Percentiles rank a stretch among this genome's conserved stretches.
These are phyloP conservation scores for Conoideocrella luteorostrata DNA, from an alignment of 2,329 filamentous ascomycete genomes.

Conservation along the genomic window DNA sequence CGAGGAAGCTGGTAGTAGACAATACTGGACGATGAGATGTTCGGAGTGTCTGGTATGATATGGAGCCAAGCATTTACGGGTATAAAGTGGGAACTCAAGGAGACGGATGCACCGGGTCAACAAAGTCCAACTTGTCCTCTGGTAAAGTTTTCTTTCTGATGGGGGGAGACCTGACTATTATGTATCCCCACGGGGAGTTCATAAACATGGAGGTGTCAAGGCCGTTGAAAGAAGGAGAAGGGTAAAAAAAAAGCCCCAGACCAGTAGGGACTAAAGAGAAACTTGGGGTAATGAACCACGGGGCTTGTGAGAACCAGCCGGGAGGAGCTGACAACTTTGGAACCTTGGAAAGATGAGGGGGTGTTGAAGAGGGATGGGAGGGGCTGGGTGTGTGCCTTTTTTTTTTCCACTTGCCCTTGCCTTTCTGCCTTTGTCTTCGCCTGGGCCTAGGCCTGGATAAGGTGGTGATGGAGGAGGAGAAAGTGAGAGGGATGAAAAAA, in stretches of 20 bases:
- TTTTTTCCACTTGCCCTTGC: background rate
- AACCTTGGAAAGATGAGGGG: background rate
- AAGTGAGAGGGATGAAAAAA: too few relatives aligned
- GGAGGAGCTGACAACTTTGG: background rate
- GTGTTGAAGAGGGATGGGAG: background rate
- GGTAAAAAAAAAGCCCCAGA: background rate
- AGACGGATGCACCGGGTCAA: slow-evolving; percentile 1
- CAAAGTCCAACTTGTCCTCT: background rate
- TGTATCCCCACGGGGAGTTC: slow-evolving; percentile 1
- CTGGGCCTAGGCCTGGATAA: background rate
- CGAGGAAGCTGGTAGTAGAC: background rate
- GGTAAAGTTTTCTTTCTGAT: background rate
- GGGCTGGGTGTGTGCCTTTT: slow-evolving; percentile 2
- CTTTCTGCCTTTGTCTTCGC: background rate
- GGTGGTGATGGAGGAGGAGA: background rate
- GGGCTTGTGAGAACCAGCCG: background rate
- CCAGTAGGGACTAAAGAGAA: background rate
- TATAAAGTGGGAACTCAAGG: background rate
- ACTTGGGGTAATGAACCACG: slow-evolving; percentile 1
- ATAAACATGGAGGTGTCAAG: background rate
- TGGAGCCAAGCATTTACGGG: background rate
- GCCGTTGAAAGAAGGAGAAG: background rate
- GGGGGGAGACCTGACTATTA: background rate
- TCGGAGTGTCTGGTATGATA: background rate
- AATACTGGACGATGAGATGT: too few relatives aligned